Conservation (phyloP, 2,329 filamentous ascomycete genomes). For the Aplosporella prunicola region DNA sequence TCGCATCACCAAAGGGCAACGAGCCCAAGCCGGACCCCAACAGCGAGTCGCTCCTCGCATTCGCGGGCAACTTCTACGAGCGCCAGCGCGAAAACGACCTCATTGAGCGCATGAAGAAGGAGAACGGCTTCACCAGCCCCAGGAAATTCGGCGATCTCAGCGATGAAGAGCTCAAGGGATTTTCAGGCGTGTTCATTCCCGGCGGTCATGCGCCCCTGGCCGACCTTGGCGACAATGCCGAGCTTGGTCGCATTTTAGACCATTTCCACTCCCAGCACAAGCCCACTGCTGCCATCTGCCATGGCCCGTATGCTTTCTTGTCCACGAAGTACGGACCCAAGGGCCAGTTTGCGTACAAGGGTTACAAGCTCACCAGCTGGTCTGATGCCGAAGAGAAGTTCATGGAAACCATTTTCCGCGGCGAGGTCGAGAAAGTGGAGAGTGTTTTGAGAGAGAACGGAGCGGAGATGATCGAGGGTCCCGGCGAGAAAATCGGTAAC, state of each 20-base stretch:
- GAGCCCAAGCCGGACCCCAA: conserved; percentile 35
- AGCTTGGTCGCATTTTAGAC: conserved; percentile 34
- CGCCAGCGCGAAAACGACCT: conserved; percentile 32
- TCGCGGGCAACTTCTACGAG: conserved; percentile 39
- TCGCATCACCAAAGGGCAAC: conserved; percentile 36
- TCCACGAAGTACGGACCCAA: conserved; percentile 29
- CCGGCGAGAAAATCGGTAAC: conserved; percentile 29
- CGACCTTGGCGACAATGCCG: conserved; percentile 33
- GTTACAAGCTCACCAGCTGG: conserved; percentile 38
- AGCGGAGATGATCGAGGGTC: conserved; percentile 36
- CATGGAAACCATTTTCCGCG: conserved; percentile 37
- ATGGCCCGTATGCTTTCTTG: conserved; percentile 38
- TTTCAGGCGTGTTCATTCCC: conserved; percentile 36
- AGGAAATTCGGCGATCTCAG: conserved; percentile 30
- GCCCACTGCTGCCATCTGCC: conserved; percentile 38
- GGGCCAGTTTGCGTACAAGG: conserved; percentile 35
- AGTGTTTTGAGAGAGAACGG: conserved; percentile 30
- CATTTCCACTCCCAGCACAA: conserved; percentile 34
- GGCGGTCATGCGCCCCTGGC: conserved; percentile 37
- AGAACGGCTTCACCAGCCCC: conserved; percentile 34
- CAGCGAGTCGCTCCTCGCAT: conserved; percentile 33
- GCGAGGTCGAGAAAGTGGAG: conserved; percentile 37
- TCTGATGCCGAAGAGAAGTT: conserved; percentile 38
- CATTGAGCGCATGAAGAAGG: conserved; percentile 36
- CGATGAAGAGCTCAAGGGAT: conserved; percentile 32